A percentile compares a stretch with the other conserved stretches of the same genome.
These are phyloP conservation scores for Guyanaporus albipodus DNA, from an alignment of 768 basidiomycete species.

Conservation along the genomic window DNA sequence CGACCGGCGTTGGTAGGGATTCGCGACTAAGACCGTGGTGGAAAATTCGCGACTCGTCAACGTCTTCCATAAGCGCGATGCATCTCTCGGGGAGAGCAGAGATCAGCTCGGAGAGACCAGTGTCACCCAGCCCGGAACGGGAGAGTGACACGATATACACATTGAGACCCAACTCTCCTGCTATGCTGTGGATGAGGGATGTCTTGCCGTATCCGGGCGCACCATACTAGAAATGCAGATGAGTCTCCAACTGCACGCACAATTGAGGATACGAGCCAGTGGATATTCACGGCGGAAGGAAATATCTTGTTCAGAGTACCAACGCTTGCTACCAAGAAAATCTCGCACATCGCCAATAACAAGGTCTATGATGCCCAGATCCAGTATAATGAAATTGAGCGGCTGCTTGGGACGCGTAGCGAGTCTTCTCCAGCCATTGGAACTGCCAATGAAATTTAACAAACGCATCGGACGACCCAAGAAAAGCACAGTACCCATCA, in stretches of 20 bases:
- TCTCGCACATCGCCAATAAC: conserved; percentile 67
- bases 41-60: conserved; percentile 80
- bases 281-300: conserved; percentile 80
- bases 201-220: conserved; percentile 79
- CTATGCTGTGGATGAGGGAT: conserved; percentile 69
- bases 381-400: conserved; percentile 63
- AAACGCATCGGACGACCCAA: too few relatives aligned
- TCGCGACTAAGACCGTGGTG: conserved; percentile 39
- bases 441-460: too few relatives aligned
- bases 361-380: conserved; percentile 62
- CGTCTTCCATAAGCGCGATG: conserved; percentile 80
- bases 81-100: conserved; percentile 62
- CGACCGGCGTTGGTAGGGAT: not conserved
- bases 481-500: conserved; percentile 28
- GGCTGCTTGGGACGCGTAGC: conserved; percentile 62
- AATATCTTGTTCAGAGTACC: conserved; percentile 76
- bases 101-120: conserved; percentile 52
- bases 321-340: conserved; percentile 62
- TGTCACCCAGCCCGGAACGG: conserved; percentile 59
- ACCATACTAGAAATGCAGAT: conserved; percentile 47
- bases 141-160: conserved; percentile 73
- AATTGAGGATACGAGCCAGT: conserved; percentile 34
- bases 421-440: conserved; percentile 49
- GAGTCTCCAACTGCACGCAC: not conserved
- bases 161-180: conserved; percentile 72